phyloP scores from a whole-genome alignment of 139 green algal genomes.

The Helicosporidium sp. region DNA sequence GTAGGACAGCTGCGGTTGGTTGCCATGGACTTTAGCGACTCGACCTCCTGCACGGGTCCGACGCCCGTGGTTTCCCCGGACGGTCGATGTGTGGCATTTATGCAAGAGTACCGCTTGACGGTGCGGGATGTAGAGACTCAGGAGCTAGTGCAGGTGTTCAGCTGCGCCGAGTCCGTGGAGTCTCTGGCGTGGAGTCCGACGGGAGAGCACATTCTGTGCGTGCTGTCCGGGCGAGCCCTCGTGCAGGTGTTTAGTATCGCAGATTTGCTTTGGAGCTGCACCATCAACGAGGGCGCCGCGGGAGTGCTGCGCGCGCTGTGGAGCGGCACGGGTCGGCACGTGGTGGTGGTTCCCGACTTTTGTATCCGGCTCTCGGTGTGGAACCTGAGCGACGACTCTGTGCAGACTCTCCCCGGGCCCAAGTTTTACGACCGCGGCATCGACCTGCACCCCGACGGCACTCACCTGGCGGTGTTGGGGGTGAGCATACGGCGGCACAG shows the following conservation, averaged over 20 bases:
- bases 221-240: constrained; percentile 30
- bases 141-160: constrained; percentile 48
- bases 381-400: constrained; percentile 42
- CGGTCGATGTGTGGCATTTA: constrained; percentile 38
- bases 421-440: constrained; percentile 43
- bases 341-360: constrained; percentile 60
- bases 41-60: constrained; percentile 29
- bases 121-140: constrained; percentile 43
- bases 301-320: constrained; percentile 23
- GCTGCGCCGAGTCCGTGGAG: constrained; percentile 65
- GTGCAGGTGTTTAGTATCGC: constrained; percentile 39
- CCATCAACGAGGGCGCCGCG: constrained; percentile 63
- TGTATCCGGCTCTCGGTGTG: constrained; percentile 60
- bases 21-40: constrained; percentile 64
- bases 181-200: constrained; percentile 55
- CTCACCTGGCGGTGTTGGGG: constrained; percentile 48
- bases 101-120: constrained; percentile 57
- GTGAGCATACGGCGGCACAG: constrained; percentile 13
- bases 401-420: constrained; percentile 39
- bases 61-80: constrained; percentile 47
- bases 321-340: constrained; percentile 30
- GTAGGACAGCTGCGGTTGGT: too few species aligned
- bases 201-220: constrained; percentile 51
- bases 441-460: constrained; percentile 47
- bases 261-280: constrained; percentile 51